A percentile compares a stretch with the other conserved stretches of the same genome.
phyloP scores from a whole-genome alignment of 108 stramenopile species.

The Nitzschia putrida region DNA sequence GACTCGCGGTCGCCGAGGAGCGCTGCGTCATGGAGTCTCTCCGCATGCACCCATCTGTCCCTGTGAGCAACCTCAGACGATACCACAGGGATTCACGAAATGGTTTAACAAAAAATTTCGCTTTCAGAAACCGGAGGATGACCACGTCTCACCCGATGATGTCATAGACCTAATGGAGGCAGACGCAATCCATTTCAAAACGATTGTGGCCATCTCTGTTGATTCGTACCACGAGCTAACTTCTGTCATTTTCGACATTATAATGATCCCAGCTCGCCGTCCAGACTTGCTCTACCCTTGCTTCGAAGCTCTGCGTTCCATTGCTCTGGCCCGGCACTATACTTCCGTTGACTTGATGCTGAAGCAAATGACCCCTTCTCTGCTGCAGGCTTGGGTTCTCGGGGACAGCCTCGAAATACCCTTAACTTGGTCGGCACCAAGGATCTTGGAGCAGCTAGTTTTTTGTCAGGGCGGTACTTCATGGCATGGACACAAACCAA shows the following conservation, averaged over 20 bases:
- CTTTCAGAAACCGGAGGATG: no score
- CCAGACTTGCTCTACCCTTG: constrained; percentile 52
- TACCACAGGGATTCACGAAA: no score
- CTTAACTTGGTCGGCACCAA: constrained; percentile 55
- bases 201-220: constrained; percentile 57
- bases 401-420: constrained; percentile 41
- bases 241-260: constrained; percentile 54
- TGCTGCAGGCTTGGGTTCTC: constrained; percentile 54
- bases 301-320: constrained; percentile 53
- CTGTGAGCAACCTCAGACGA: no score
- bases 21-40: no score
- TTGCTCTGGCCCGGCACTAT: constrained; percentile 56
- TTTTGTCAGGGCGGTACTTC: not conserved
- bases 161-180: constrained; percentile 49
- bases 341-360: constrained; percentile 45
- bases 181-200: constrained; percentile 49
- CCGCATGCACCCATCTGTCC: no score
- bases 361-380: constrained; percentile 36
- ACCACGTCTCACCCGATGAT: constrained; percentile 11
- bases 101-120: no score
- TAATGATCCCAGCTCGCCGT: constrained; percentile 38
- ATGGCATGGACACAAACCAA: constrained; percentile 14
- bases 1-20: no score
- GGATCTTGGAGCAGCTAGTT: constrained; percentile 12
- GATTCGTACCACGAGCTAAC: constrained; percentile 27